A percentile compares a stretch with the other conserved stretches of the same genome.
phyloP scores from a whole-genome alignment of 345 rosid genomes.

The Bretschneidera sinensis region DNA sequence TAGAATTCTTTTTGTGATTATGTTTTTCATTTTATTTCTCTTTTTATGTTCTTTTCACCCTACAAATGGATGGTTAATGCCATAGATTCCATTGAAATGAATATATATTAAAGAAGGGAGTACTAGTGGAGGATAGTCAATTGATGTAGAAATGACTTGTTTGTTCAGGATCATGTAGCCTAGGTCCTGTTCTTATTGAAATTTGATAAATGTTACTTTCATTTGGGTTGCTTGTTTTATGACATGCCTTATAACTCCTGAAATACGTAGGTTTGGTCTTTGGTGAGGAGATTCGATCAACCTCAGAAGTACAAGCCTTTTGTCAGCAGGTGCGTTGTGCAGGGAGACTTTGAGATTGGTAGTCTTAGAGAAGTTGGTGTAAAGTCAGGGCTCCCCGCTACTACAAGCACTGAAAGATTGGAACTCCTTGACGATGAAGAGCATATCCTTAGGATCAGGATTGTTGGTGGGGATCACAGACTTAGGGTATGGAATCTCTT shows the following conservation, averaged over 20 bases:
- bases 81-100: background rate
- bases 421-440: conserved; percentile 75
- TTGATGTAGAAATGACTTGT: background rate
- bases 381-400: conserved; percentile 78
- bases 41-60: background rate
- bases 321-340: conserved; percentile 59
- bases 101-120: too few relatives aligned
- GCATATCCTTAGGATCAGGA: conserved; percentile 66
- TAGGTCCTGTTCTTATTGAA: conserved; percentile 7
- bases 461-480: conserved; percentile 83
- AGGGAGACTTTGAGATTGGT: conserved; percentile 71
- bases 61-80: background rate
- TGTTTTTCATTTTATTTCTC: background rate
- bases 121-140: background rate
- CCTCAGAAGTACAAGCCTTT: conserved; percentile 85
- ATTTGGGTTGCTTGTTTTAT: too few relatives aligned
- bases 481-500: conserved; percentile 42
- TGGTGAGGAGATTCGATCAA: conserved; percentile 78
- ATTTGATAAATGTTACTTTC: too few relatives aligned
- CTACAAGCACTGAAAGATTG: conserved; percentile 72
- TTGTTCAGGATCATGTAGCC: background rate
- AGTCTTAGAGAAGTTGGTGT: conserved; percentile 81
- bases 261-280: conserved; percentile 61
- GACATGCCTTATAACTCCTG: background rate
- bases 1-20: background rate